Evolutionary conservation across 208 protist genomes (phyloP).

Genomic region (Crithidia acanthocephali): DNA sequence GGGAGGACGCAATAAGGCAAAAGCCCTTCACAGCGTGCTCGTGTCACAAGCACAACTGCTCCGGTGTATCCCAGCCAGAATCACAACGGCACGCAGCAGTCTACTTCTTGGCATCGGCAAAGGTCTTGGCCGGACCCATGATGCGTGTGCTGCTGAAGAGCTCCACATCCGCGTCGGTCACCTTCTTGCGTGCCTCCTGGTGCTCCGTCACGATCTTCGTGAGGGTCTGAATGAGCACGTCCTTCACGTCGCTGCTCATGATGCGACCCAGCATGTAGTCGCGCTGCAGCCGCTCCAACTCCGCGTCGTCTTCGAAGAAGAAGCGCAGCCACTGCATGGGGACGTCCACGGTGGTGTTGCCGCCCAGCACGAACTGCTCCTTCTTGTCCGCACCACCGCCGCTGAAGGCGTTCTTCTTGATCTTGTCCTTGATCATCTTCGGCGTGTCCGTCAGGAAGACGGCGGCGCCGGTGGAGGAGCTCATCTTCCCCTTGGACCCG

Average conservation of each 20-base stretch:
- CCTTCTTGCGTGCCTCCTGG: conserved; percentile 86
- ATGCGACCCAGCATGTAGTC: conserved; percentile 96
- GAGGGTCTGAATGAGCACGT: conserved; percentile 93
- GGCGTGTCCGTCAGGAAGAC: conserved; percentile 98
- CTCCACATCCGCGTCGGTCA: conserved; percentile 92
- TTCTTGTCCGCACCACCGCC: conserved; percentile 97
- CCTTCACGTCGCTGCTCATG: conserved; percentile 98
- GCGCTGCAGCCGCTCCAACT: conserved; percentile 80
- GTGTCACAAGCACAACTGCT: too few relatives aligned
- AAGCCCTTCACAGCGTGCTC: too few relatives aligned
- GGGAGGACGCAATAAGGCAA: too few relatives aligned
- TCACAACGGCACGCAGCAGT: too few relatives aligned
- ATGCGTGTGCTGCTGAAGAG: conserved; percentile 64
- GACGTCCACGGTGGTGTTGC: conserved; percentile 95
- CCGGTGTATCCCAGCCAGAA: too few relatives aligned
- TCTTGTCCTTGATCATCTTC: conserved; percentile 95
- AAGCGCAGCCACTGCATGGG: conserved; percentile 98
- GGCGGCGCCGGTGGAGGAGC: conserved; percentile 87
- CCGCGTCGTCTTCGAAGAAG: conserved; percentile 98
- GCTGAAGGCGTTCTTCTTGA: conserved; percentile 98
- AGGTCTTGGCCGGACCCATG: conserved; percentile 73
- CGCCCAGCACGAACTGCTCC: conserved; percentile 96
- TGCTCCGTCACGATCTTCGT: conserved; percentile 85
- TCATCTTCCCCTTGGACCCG: conserved; percentile 98
- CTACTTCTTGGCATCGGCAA: conserved; percentile 15